Conservation (phyloP, 345 rosid genomes). For the Eucalyptus melliodora region DNA sequence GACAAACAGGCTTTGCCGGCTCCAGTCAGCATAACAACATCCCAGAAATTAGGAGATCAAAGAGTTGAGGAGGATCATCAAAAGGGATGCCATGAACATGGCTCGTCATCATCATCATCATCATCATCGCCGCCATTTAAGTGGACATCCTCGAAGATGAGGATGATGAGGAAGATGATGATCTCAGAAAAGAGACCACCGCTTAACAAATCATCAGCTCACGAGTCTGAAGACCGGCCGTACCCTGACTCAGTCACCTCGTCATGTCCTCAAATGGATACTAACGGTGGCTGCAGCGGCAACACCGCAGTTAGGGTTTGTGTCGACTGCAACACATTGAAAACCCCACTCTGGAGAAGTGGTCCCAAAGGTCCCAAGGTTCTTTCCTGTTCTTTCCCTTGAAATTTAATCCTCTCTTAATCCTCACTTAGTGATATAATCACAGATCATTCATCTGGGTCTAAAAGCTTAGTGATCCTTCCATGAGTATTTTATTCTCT, state of each 20-base stretch:
- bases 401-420: neutral
- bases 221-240: neutral
- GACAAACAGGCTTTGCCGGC: neutral
- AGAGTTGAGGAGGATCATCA: neutral
- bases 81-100: neutral
- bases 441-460: neutral
- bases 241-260: neutral
- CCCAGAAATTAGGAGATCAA: neutral
- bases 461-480: neutral
- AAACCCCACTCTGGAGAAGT: conserved; percentile 97
- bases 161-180: conserved; percentile 73
- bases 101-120: neutral
- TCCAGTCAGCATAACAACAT: neutral
- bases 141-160: conserved; percentile 87
- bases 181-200: neutral
- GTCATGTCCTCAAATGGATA: neutral
- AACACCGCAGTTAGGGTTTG: conserved; percentile 44
- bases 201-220: neutral
- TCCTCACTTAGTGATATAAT: neutral
- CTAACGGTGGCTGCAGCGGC: neutral
- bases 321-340: conserved; percentile 83
- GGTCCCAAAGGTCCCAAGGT: conserved; percentile 97
- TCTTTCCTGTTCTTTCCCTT: neutral
- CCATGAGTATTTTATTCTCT: neutral
- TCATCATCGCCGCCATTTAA: neutral